Base-by-base conservation (phyloP, 2,329 filamentous ascomycete species). In the Beauveria bassiana region DNA sequence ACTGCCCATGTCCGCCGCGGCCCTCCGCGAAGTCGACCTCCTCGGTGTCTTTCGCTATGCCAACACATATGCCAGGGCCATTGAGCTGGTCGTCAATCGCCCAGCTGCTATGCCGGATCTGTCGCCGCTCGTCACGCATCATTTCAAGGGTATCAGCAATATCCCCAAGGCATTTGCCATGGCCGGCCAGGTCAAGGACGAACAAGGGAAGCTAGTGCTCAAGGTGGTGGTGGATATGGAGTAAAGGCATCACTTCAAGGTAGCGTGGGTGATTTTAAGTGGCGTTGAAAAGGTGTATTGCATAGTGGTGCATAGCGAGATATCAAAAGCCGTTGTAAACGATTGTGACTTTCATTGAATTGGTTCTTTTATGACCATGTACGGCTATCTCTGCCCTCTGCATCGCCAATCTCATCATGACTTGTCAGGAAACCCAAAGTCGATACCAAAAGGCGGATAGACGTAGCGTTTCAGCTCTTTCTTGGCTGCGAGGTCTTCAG, bases 371-470 rank as follows among this genome's bases (percentile, higher is more conserved):
- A 22, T 26, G 47, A 46, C 49, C 9, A n/a, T 57, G 42, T 62
- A 52, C 51, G 52, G 4, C 5, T 5, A 52, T 38, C 1, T 20
- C 47, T 62, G 34, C 46, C 28, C 40, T 52, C 59, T 59, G 16
- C 26, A n/a, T 50, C 2, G 4, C 12, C 14, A 24, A 42, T 46
- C 69, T 50, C 31, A 59, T 65, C 67, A 71, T 55, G 65, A 69
- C 79, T 87, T 87, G 70, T 90, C 87, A n/a, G 86, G 86, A 77
- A 90, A 90, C 2, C 87, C 87, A 71, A 90, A 87, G 68, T 87
- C 79, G 54, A 88, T 74, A 3, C 85, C 85, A 68, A 89, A 90
- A 0, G 86, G 82, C 66, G 87, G 87, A 71, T 86, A 89, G 40
- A 90, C 85, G 64, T 84, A 89, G 67, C 85, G 78, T 74, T 82